Evolutionary conservation across 2,329 filamentous ascomycete genomes (phyloP), one percentile per base, ranked within the genome.

Genomic region (Aspergillus ustus): DNA sequence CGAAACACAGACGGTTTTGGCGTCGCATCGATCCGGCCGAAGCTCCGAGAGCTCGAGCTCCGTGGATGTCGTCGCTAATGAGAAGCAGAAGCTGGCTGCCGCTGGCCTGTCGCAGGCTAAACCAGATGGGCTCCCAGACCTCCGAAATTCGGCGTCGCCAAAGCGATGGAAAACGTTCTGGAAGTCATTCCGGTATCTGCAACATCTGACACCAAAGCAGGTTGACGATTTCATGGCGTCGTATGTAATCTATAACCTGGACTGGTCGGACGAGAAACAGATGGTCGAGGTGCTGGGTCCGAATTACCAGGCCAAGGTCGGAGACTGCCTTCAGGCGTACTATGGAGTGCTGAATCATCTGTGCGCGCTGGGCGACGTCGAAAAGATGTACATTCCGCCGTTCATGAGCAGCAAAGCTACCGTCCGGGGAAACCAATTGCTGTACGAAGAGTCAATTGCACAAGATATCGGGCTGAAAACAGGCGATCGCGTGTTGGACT

Each of bases 301-400:
- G 2, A 72, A 83, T 63, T 85, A 85, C 69, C 80, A 81, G 66
- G 68, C 80, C 45, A 81, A 79, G 45, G 82, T 84, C 15, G 83
- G 83, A 59, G 81, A 82, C 62, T 83, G 82, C 60, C 77, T 85
- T 56, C 77, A 78, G 54, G 71, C 82, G 11, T 85, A 85, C 69
- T 85, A 85, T 62, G 82, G 82, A 31, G 81, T 84, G 15, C 72
- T 85, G 34, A 85, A 85, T 68, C 83, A 85, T 60, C 78, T 85
- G 11, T 85, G 83, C 69, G 83, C 82, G 28, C 77, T 85, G 11
- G 83, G 83, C 37, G 81, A 84, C 48, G 82, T 85, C n/a, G 83
- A 85, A 68, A 85, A 85, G 72, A 85, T 85, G 83, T 85, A 85
- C 69, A 84, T 85, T 58, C 83, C 83, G 13, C 83, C 83, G 2